These are phyloP conservation scores for Trametes polyzona DNA, from an alignment of 1,284 basidiomycete genomes.

Conservation along the genomic window DNA sequence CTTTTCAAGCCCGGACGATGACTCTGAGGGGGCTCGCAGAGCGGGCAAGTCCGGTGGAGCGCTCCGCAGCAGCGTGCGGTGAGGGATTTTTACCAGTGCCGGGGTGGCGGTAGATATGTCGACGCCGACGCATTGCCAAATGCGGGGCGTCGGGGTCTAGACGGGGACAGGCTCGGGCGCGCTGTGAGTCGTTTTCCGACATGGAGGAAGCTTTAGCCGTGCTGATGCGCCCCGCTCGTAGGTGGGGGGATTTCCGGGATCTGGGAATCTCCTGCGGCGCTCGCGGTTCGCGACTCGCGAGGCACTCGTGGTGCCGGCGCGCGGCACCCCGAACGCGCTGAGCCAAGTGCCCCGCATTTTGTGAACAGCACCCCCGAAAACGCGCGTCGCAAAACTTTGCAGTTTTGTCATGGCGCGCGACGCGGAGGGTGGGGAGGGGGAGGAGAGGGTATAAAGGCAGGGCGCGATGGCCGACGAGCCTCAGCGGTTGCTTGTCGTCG, in stretches of 20 bases:
- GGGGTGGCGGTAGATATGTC: not conserved
- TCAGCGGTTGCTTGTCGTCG: slow-evolving; percentile 13
- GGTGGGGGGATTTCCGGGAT: not conserved
- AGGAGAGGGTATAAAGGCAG: slow-evolving; percentile 1
- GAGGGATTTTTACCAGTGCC: too few relatives aligned
- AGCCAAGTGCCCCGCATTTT: not conserved
- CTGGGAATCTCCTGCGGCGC: not conserved
- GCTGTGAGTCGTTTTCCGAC: not conserved
- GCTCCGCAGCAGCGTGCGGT: not conserved
- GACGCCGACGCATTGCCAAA: not conserved
- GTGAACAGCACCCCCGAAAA: not conserved
- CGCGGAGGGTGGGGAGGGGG: not conserved
- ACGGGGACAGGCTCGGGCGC: not conserved
- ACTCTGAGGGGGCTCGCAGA: not conserved
- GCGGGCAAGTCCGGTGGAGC: not conserved
- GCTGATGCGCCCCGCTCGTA: not conserved
- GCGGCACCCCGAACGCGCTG: not conserved
- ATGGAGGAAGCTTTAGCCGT: not conserved
- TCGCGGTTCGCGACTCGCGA: too few relatives aligned
- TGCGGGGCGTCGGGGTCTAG: not conserved
- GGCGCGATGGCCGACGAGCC: not conserved
- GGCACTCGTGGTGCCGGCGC: not conserved
- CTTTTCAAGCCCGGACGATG: too few relatives aligned
- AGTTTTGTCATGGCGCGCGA: not conserved
- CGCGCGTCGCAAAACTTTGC: slow-evolving; percentile 6